Conservation (phyloP, 225 moss, liverwort and hornwort species). For the Physcomitrellopsis africana region DNA sequence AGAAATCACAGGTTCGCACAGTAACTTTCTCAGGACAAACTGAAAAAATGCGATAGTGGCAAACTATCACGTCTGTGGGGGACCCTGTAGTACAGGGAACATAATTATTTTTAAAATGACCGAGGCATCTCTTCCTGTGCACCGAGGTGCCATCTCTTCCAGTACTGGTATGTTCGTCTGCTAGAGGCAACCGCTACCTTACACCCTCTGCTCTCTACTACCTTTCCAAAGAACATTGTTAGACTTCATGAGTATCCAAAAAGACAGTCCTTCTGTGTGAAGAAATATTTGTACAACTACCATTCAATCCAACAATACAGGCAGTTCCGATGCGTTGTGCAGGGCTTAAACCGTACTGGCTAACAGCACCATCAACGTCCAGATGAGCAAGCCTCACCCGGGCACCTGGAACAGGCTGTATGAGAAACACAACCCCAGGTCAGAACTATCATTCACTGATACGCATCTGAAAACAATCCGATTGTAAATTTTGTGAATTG, state of each 20-base stretch:
- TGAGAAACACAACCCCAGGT: slow-evolving; percentile 37
- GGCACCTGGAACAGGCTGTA: slow-evolving; percentile 37
- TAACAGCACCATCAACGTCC: slow-evolving; percentile 49
- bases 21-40: no score
- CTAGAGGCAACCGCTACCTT: no score
- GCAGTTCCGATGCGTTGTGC: background rate
- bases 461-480: background rate
- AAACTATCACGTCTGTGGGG: no score
- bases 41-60: no score
- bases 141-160: background rate
- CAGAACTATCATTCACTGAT: slow-evolving; percentile 27
- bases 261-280: background rate
- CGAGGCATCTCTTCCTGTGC: background rate
- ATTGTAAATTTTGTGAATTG: background rate
- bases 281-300: background rate
- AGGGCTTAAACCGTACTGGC: slow-evolving; percentile 16
- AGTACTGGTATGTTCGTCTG: background rate
- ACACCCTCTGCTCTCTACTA: background rate
- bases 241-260: background rate
- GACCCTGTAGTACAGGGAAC: no score
- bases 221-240: background rate
- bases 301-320: background rate
- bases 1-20: no score
- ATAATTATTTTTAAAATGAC: background rate
- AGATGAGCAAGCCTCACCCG: slow-evolving; percentile 41